phyloP scores from a whole-genome alignment of 495 filamentous ascomycete species.

The Penicillium nucicola region DNA sequence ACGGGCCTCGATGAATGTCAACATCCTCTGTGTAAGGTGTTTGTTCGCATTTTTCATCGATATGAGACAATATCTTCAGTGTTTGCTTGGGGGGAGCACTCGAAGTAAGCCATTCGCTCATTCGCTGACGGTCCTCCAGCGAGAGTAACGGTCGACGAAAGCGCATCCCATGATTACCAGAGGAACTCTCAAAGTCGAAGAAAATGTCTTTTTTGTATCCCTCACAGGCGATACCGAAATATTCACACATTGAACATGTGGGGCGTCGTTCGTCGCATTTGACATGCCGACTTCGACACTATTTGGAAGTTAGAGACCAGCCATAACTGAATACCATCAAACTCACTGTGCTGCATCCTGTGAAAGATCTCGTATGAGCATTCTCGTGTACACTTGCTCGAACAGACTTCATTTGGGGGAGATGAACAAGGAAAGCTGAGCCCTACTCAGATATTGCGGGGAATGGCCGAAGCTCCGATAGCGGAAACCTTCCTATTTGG shows the following conservation, averaged over 20 bases:
- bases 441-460: slow-evolving; percentile 1
- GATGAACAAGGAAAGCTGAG: background rate
- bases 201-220: slow-evolving; percentile 24
- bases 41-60: slow-evolving; percentile 16
- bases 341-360: slow-evolving; percentile 17
- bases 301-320: background rate
- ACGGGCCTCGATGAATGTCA: slow-evolving; percentile 10
- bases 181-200: slow-evolving; percentile 17
- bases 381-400: background rate
- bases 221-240: slow-evolving; percentile 9
- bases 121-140: slow-evolving; percentile 16
- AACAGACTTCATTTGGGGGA: background rate
- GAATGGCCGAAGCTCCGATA: slow-evolving; percentile 8
- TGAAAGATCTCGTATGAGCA: slow-evolving; percentile 14
- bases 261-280: slow-evolving; percentile 28
- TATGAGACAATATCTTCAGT: slow-evolving; percentile 1
- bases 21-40: background rate
- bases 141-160: slow-evolving; percentile 27
- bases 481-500: slow-evolving; percentile 15
- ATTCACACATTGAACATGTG: slow-evolving; percentile 21
- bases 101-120: slow-evolving; percentile 21
- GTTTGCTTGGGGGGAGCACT: slow-evolving; percentile 13
- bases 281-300: slow-evolving; percentile 24
- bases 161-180: slow-evolving; percentile 13
- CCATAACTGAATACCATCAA: background rate